A percentile compares a stretch with the other conserved stretches of the same genome.
Evolutionary conservation across 805 yeast species (phyloP).

Genomic region (Saturnispora besseyi): DNA sequence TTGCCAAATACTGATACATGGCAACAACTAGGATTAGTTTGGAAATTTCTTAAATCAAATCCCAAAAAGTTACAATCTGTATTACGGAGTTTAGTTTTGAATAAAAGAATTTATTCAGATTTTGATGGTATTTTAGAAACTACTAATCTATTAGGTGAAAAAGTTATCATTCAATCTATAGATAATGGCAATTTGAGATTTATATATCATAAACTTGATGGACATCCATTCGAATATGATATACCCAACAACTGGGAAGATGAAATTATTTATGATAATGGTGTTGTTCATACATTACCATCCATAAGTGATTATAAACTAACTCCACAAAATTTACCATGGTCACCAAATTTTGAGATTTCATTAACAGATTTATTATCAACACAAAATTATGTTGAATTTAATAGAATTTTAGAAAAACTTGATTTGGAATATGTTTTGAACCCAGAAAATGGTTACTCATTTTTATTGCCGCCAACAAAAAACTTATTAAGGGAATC

Average conservation of each 20-base stretch:
- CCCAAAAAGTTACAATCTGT: conserved; percentile 40
- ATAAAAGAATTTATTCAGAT: conserved; percentile 62
- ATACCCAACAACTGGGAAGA: conserved; percentile 25
- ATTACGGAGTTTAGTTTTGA: conserved; percentile 50
- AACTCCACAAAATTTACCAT: conserved; percentile 31
- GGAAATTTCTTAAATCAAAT: conserved; percentile 49
- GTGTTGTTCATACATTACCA: conserved; percentile 67
- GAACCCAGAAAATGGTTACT: conserved; percentile 32
- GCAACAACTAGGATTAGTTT: conserved; percentile 51
- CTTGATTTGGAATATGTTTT: conserved; percentile 37
- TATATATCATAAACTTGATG: conserved; percentile 5
- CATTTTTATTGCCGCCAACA: conserved; percentile 66
- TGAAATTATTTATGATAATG: conserved; percentile 73
- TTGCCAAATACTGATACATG: conserved; percentile 74
- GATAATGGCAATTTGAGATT: conserved; percentile 9
- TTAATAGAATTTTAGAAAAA: conserved; percentile 36
- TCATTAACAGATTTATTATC: conserved; percentile 45
- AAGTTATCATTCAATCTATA: neutral
- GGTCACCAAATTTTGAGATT: conserved; percentile 51
- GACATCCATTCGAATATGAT: conserved; percentile 1
- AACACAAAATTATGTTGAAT: conserved; percentile 42
- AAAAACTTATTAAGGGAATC: conserved; percentile 46
- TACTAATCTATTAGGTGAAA: conserved; percentile 5
- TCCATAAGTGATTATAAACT: neutral
- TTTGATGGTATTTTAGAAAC: conserved; percentile 27